Evolutionary conservation across 305 asterid species (phyloP), one percentile per base, ranked within the genome.

Genomic region (Caryopteris hybrid): DNA sequence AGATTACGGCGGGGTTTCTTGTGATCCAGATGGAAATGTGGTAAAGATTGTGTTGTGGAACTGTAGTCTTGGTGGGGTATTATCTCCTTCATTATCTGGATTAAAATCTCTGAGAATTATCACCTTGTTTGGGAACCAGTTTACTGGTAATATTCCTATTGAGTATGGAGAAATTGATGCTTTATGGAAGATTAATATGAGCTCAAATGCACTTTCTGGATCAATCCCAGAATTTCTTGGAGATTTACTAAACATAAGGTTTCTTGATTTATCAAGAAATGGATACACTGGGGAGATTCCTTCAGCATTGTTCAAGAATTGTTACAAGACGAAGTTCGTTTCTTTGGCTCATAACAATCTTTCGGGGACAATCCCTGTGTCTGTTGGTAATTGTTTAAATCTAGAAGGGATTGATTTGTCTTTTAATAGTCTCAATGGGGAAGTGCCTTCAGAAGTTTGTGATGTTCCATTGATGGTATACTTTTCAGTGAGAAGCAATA

Each of bases 341-440:
- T 88, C 98, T 21, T 66, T 92, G 69, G 89, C 95, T 0, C 84
- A 71, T 31, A 92, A 90, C 71, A 82, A 79, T 71, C 92, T 92
- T 29, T 85, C 90, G 3, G 98, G 94, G 58, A 23, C 86, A 33
- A 77, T 92, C 78, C 96, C 98, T 14, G 68, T 59, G 46, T 79
- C 95, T 33, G 64, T 92, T 65, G 88, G 86, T 41, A 84, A 83
- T 22, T 92, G 98, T 71, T 22, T 51, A 61, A 81, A 80, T 80
- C 89, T 92, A 47, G 90, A 90, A 82, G 98, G 98, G 75, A 64
- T 92, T n/a, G 95, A 92, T 78, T 81, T 92, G 69, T 90, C 98
- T 36, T 90, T 83, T 52, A 92, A 92, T 50, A 61, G 75, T 39
- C 84, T 92, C 11, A 78, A 25, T 54, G 97, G 96, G 23, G 80